Base-by-base conservation (phyloP, 73 alveolate species). In the Breviolum minutum region DNA sequence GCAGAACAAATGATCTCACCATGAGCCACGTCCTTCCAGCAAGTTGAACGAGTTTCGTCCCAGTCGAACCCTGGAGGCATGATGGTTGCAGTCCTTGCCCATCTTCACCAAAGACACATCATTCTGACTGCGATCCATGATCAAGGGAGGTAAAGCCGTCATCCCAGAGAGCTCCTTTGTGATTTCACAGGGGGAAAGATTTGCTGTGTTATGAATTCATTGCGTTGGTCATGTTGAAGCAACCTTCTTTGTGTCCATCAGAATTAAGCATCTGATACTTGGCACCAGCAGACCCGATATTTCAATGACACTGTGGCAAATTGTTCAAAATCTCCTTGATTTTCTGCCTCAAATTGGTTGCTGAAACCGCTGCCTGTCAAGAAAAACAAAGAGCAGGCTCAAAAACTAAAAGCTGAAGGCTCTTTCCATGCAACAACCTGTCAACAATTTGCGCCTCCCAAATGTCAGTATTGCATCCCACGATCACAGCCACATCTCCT, bases 141-240 rank as follows among this genome's bases (percentile, higher is more conserved):
- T 89, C 89, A 92, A 30, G 0, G 98, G 77, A 13, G 98, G 98
- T 71, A 74, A 27, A 8, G 81, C 61, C 22, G 82, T 48, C 98
- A 92, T 92, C 16, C 98, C 98, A 7, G 98, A 92, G 66, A 92
- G 98, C 79, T 73, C 98, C 98, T 92, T 88, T 29, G 81, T 71
- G 54, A 40, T 40, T 40, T 40, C 54, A 40, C 54, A 40, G 3
- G 54, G 54, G 54, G 54, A 40, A 40, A 40, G 54, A 40, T 40
- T 40, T 40, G 54, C 54, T 40, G 54, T 40, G 0, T 40, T 40
- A 40, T 40, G 54, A 40, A 40, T 40, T 40, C 54, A 40, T 40
- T 40, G 54, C 3, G 54, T 40, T 40, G 54, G 54, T 40, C 54
- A 40, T 40, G 54, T 40, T 40, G 54, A 40, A 40, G 54, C 54